phyloP scores from a whole-genome alignment of 176 grass and related monocot species.

The Carex cristatella region DNA sequence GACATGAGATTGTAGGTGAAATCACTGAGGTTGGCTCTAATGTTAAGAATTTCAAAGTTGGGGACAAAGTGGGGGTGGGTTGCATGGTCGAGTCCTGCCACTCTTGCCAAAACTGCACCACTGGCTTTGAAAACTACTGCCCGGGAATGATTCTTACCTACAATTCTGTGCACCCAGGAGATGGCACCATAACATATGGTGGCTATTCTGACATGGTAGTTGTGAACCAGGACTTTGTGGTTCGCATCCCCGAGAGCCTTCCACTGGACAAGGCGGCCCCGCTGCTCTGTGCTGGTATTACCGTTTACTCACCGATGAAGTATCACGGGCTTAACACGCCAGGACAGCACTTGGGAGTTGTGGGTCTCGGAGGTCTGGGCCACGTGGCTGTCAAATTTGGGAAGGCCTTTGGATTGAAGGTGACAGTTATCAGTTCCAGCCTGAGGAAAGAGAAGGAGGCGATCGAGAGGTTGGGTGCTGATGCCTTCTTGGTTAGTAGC shows the following conservation, averaged over 20 bases:
- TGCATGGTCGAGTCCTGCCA: constrained; percentile 62
- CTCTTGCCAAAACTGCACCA: constrained; percentile 36
- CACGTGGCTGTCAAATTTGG: constrained; percentile 73
- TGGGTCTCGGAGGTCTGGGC: constrained; percentile 55
- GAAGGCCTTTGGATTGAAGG: constrained; percentile 66
- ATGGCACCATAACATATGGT: constrained; percentile 50
- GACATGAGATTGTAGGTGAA: constrained; percentile 70
- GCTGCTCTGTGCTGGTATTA: constrained; percentile 63
- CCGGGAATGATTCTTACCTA: constrained; percentile 18
- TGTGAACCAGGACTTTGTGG: constrained; percentile 50
- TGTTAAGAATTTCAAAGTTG: constrained; percentile 41
- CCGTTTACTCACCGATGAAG: constrained; percentile 70
- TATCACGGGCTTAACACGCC: constrained; percentile 34
- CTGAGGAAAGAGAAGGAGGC: constrained; percentile 45
- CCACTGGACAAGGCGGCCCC: constrained; percentile 57
- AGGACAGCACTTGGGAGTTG: constrained; percentile 46
- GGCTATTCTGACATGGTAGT: constrained; percentile 49
- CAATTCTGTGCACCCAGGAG: constrained; percentile 32
- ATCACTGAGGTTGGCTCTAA: constrained; percentile 49
- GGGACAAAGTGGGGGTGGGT: constrained; percentile 60
- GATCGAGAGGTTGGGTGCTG: constrained; percentile 34
- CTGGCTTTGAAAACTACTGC: constrained; percentile 55
- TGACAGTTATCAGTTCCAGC: constrained; percentile 67
- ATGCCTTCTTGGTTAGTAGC: constrained; percentile 41
- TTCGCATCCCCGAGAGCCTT: constrained; percentile 42